Conservation (phyloP, 768 basidiomycete genomes). For the Leccinellum albellum region DNA sequence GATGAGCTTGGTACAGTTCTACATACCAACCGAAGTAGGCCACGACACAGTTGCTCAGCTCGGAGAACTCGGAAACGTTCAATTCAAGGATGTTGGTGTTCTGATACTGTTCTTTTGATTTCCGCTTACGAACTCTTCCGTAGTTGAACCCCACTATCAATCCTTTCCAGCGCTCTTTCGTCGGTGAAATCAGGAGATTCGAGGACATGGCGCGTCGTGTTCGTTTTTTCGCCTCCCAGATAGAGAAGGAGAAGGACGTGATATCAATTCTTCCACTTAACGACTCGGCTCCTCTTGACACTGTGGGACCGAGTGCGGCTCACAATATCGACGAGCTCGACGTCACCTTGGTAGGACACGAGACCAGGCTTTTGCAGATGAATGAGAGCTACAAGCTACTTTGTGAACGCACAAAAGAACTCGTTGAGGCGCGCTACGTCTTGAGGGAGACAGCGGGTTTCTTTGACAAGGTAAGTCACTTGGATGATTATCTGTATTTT, state of each 20-base stretch:
- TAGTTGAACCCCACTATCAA: slow-evolving; percentile 94
- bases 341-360: slow-evolving; percentile 80
- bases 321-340: slow-evolving; percentile 94
- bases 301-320: slow-evolving; percentile 87
- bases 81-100: slow-evolving; percentile 91
- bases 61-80: slow-evolving; percentile 91
- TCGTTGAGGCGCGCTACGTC: slow-evolving; percentile 92
- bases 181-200: slow-evolving; percentile 89
- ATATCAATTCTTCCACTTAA: slow-evolving; percentile 81
- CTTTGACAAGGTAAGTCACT: slow-evolving; percentile 70
- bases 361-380: slow-evolving; percentile 81
- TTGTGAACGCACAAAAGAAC: slow-evolving; percentile 79
- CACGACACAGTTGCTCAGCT: slow-evolving; percentile 96
- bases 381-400: slow-evolving; percentile 89
- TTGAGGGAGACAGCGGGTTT: slow-evolving; percentile 94
- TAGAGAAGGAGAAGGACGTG: slow-evolving; percentile 79
- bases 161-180: slow-evolving; percentile 97
- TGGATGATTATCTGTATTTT: not conserved
- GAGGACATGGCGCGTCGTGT: slow-evolving; percentile 96
- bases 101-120: not conserved
- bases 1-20: slow-evolving; percentile 98
- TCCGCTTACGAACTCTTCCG: slow-evolving; percentile 4
- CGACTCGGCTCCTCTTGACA: slow-evolving; percentile 83
- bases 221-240: slow-evolving; percentile 84
- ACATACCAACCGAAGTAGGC: slow-evolving; percentile 94